A percentile compares a stretch with the other conserved stretches of the same genome.
Conservation (phyloP, 352 stramenopile genomes). For the Phytopythium aichiense region DNA sequence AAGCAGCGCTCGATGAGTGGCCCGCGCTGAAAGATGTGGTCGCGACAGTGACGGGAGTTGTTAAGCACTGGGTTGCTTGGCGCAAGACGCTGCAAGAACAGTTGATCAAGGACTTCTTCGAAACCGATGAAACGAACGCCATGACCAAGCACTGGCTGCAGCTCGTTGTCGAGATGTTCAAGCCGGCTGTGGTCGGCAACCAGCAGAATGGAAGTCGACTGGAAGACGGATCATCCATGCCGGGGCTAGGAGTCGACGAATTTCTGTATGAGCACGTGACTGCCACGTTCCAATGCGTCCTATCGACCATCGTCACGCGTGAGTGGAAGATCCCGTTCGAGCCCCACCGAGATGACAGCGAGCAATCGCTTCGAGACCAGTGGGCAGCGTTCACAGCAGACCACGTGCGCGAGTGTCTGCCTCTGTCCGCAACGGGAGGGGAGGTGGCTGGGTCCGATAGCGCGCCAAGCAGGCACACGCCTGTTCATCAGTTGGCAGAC, state of each 20-base stretch:
- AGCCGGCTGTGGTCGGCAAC: not conserved
- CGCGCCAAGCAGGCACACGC: not conserved
- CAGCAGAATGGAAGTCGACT: not conserved
- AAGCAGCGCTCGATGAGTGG: not conserved
- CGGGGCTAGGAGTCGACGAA: not conserved
- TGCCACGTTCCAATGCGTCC: not conserved
- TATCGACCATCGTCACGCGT: not conserved
- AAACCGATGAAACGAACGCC: not conserved
- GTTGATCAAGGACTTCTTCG: not conserved
- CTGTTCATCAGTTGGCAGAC: not conserved
- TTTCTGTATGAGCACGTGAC: not conserved
- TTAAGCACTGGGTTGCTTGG: not conserved
- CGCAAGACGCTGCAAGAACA: not conserved
- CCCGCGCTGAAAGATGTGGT: not conserved
- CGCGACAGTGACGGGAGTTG: not conserved
- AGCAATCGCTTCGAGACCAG: not conserved
- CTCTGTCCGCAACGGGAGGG: not conserved
- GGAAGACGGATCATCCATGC: not conserved
- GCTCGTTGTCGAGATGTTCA: not conserved
- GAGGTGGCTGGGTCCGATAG: not conserved
- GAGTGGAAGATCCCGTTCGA: slow-evolving; percentile 6
- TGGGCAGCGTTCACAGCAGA: slow-evolving; percentile 1
- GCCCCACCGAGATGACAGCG: not conserved
- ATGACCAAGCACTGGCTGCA: not conserved
- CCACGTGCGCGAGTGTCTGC: not conserved